phyloP scores from a whole-genome alignment of 2,329 filamentous ascomycete genomes.

The Pseudogymnoascus destructans region DNA sequence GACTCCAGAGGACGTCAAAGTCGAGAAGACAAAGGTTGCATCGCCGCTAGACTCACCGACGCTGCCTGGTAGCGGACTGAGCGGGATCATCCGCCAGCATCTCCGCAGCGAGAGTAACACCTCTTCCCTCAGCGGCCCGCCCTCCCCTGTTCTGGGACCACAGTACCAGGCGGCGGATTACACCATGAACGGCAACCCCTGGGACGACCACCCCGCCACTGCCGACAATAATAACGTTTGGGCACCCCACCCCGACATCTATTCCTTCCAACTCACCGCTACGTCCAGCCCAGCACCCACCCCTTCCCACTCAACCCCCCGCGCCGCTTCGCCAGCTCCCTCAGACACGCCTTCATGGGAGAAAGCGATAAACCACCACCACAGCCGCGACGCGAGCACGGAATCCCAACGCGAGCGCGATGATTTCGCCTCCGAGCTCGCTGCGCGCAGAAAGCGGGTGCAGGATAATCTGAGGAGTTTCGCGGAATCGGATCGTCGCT shows the following conservation, averaged over 20 bases:
- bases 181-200: slow-evolving; percentile 31
- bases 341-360: slow-evolving; percentile 19
- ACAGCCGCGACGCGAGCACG: slow-evolving; percentile 36
- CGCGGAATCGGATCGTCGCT: slow-evolving; percentile 47
- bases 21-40: not conserved
- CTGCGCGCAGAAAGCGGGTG: slow-evolving; percentile 55
- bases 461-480: slow-evolving; percentile 61
- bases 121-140: slow-evolving; percentile 61
- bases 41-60: slow-evolving; percentile 59
- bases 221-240: slow-evolving; percentile 18
- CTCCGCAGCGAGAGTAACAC: slow-evolving; percentile 66
- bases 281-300: not conserved
- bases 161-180: slow-evolving; percentile 29
- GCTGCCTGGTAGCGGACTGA: slow-evolving; percentile 60
- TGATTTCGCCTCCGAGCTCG: slow-evolving; percentile 62
- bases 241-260: slow-evolving; percentile 11
- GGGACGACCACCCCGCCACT: slow-evolving; percentile 28
- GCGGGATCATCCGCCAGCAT: slow-evolving; percentile 73
- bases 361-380: slow-evolving; percentile 23
- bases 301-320: not conserved
- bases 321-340: not conserved
- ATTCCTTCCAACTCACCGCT: slow-evolving; percentile 13
- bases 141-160: slow-evolving; percentile 31
- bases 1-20: not conserved
- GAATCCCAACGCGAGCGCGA: slow-evolving; percentile 45